phyloP scores from a whole-genome alignment of 805 yeast species.

The Metschnikowia rubicola region DNA sequence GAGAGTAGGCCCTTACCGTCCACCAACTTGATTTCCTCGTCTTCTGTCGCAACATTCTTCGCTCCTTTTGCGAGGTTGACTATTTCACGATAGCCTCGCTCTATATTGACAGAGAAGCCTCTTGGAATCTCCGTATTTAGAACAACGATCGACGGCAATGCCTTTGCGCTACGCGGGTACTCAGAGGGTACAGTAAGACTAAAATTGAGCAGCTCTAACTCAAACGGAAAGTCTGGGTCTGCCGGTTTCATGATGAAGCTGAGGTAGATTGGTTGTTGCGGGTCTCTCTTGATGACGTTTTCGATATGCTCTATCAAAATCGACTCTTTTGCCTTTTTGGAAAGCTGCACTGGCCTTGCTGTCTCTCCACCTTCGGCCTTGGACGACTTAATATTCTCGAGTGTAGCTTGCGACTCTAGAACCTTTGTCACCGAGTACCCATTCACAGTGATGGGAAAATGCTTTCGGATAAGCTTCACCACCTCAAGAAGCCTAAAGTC shows the following conservation, averaged over 20 bases:
- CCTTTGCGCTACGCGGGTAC: slow-evolving; percentile 46
- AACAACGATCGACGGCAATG: slow-evolving; percentile 50
- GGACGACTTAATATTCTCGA: background rate
- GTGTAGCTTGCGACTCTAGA: slow-evolving; percentile 5
- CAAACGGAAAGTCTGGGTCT: slow-evolving; percentile 74
- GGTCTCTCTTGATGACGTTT: slow-evolving; percentile 11
- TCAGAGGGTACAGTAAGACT: slow-evolving; percentile 51
- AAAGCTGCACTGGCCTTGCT: slow-evolving; percentile 1
- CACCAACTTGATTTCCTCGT: slow-evolving; percentile 29
- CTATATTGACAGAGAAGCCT: slow-evolving; percentile 66
- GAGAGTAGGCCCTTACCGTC: slow-evolving; percentile 52
- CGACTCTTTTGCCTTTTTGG: slow-evolving; percentile 12
- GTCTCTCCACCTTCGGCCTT: background rate
- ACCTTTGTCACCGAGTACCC: slow-evolving; percentile 24
- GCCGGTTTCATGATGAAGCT: slow-evolving; percentile 51
- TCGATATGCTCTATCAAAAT: slow-evolving; percentile 13
- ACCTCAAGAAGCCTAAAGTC: slow-evolving; percentile 29
- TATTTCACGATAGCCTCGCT: slow-evolving; percentile 55
- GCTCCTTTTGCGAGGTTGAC: slow-evolving; percentile 21
- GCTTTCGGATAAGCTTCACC: slow-evolving; percentile 29
- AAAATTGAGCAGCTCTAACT: slow-evolving; percentile 49
- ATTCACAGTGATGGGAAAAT: slow-evolving; percentile 36
- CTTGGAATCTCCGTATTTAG: slow-evolving; percentile 66
- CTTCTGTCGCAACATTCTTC: slow-evolving; percentile 18
- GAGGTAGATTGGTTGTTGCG: slow-evolving; percentile 31